phyloP scores from a whole-genome alignment of 768 basidiomycete genomes.

The Symmetrospora coprosmae region DNA sequence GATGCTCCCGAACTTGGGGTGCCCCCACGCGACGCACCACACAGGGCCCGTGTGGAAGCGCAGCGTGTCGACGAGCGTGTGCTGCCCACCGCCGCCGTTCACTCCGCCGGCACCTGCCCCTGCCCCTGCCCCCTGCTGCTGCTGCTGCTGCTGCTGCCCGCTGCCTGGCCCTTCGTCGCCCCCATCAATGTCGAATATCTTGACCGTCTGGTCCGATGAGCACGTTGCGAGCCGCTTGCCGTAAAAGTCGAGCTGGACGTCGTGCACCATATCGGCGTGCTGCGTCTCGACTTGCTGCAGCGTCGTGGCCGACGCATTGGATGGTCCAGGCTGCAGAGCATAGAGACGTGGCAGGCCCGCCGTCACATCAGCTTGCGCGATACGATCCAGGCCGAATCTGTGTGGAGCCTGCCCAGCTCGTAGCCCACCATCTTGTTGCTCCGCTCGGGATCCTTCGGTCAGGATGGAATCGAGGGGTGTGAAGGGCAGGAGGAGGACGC shows the following conservation, averaged over 20 bases:
- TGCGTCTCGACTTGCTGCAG: conserved; percentile 59
- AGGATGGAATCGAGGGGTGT: not conserved
- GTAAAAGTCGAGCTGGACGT: conserved; percentile 95
- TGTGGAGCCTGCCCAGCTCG: not conserved
- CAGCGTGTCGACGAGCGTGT: conserved; percentile 43
- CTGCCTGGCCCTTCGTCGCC: conserved; percentile 58
- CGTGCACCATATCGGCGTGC: conserved; percentile 99
- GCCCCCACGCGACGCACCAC: conserved; percentile 97
- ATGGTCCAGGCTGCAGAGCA: conserved; percentile 9
- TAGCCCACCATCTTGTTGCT: not conserved
- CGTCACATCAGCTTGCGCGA: not conserved
- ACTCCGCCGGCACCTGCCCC: not conserved
- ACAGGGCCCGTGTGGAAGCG: conserved; percentile 92
- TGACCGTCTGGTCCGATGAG: conserved; percentile 85
- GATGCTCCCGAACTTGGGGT: conserved; percentile 91
- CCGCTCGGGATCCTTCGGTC: too few species aligned
- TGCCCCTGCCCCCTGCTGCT: conserved; percentile 47
- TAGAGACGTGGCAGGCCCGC: not conserved
- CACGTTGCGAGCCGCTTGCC: conserved; percentile 93
- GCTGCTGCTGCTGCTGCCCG: conserved; percentile 45
- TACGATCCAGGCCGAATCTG: too few species aligned
- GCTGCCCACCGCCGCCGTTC: conserved; percentile 1
- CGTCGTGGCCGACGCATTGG: conserved; percentile 7
- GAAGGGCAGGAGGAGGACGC: not conserved
- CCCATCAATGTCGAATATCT: conserved; percentile 85